Evolutionary conservation across 306 rosid species (phyloP).

Genomic region (Cucumis melo): DNA sequence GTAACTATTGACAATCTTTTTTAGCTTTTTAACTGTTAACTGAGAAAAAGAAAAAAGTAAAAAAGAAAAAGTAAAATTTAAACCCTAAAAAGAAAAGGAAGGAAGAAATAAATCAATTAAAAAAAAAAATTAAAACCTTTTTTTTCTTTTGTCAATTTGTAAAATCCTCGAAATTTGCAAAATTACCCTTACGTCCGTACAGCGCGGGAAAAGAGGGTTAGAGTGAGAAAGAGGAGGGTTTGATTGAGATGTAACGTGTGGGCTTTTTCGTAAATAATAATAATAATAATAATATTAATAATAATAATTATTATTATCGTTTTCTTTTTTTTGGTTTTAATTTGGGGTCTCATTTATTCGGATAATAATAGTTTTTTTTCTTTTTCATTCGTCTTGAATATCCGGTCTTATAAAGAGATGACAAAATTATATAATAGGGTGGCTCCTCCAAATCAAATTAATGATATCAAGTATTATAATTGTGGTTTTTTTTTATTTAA

Average conservation of each 20-base stretch:
- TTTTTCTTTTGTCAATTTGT: background rate
- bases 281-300: background rate
- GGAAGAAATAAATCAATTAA: too few relatives aligned
- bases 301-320: background rate
- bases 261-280: background rate
- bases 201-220: constrained; percentile 13
- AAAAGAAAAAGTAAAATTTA: background rate
- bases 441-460: background rate
- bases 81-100: background rate
- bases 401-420: background rate
- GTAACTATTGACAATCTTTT: constrained; percentile 1
- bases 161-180: background rate
- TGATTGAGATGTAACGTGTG: constrained; percentile 37
- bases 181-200: constrained; percentile 21
- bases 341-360: background rate
- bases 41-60: background rate
- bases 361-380: background rate
- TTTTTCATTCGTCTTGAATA: background rate
- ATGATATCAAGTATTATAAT: too few relatives aligned
- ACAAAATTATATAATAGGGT: background rate
- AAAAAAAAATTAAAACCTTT: background rate
- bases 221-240: constrained; percentile 10
- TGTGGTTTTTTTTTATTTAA: too few relatives aligned
- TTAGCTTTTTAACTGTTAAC: constrained; percentile 1
- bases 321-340: background rate